Conservation (phyloP, 2,329 filamentous ascomycete species). For the Myriosclerotinia curreyana region DNA sequence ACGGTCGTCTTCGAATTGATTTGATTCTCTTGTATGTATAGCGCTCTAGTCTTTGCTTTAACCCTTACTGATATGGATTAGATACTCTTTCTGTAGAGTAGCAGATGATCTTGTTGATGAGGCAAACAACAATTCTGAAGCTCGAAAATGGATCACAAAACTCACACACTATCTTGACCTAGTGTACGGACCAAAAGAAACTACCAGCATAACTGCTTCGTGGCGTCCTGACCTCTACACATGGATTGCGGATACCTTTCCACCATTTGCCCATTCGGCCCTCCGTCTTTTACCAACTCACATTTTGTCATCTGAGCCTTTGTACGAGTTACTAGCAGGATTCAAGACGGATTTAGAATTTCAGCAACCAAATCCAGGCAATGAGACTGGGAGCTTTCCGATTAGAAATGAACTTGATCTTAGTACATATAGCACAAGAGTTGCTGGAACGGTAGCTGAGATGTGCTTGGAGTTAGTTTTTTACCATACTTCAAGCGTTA, state of each 20-base stretch:
- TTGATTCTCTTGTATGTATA: constrained; percentile 57
- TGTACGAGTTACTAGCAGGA: constrained; percentile 63
- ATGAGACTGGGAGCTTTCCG: constrained; percentile 44
- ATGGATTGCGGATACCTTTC: constrained; percentile 35
- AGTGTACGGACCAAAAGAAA: constrained; percentile 43
- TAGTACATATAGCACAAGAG: constrained; percentile 60
- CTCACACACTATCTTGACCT: constrained; percentile 56
- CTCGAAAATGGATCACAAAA: constrained; percentile 56
- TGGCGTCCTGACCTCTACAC: constrained; percentile 26
- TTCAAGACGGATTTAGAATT: constrained; percentile 68
- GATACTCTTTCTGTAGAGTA: constrained; percentile 70
- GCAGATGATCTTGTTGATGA: constrained; percentile 73
- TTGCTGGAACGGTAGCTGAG: constrained; percentile 70
- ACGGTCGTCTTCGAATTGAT: constrained; percentile 65
- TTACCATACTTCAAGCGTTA: constrained; percentile 44
- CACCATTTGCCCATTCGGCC: constrained; percentile 43
- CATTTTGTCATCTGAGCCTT: constrained; percentile 55
- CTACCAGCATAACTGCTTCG: constrained; percentile 29
- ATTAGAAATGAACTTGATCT: constrained; percentile 59
- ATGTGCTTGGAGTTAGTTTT: constrained; percentile 66
- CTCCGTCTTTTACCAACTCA: constrained; percentile 57
- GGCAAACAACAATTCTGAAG: constrained; percentile 51
- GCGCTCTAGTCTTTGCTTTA: too few relatives aligned
- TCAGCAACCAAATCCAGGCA: constrained; percentile 27
- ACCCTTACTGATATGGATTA: constrained; percentile 34